phyloP scores from a whole-genome alignment of 2,329 filamentous ascomycete species.

The Neoscytalidium dimidiatum region DNA sequence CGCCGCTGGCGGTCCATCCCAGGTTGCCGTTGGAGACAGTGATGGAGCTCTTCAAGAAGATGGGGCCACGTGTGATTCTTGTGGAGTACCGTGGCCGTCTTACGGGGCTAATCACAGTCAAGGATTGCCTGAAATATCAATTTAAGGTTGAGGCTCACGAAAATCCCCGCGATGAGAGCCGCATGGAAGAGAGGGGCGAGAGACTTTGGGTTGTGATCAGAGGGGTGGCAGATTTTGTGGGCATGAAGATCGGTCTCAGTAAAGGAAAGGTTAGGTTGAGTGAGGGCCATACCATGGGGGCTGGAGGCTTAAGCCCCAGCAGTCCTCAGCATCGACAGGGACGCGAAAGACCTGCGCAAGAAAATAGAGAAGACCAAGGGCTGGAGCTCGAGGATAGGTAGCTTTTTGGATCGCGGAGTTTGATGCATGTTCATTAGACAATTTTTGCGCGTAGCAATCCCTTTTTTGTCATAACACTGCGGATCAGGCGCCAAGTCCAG shows the following conservation, averaged over 20 bases:
- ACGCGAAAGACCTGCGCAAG: not conserved
- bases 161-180: conserved; percentile 42
- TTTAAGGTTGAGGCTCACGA: conserved; percentile 92
- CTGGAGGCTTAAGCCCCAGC: not conserved
- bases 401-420: not conserved
- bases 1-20: conserved; percentile 88
- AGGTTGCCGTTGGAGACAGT: conserved; percentile 91
- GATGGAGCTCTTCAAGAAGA: conserved; percentile 98
- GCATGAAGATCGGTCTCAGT: not conserved
- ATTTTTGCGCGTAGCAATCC: not conserved
- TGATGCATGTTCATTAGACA: not conserved
- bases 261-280: conserved; percentile 18
- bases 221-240: conserved; percentile 9
- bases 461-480: not conserved
- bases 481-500: no score
- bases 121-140: conserved; percentile 96
- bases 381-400: conserved; percentile 16
- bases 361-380: conserved; percentile 8
- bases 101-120: conserved; percentile 86
- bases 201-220: conserved; percentile 17
- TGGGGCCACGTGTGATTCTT: conserved; percentile 89
- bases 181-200: conserved; percentile 16
- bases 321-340: not conserved
- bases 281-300: conserved; percentile 4
- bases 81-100: conserved; percentile 87